Evolutionary conservation across 768 basidiomycete genomes (phyloP), one percentile per base, ranked within the genome.

Genomic region (Podaxis carcinomalis): DNA sequence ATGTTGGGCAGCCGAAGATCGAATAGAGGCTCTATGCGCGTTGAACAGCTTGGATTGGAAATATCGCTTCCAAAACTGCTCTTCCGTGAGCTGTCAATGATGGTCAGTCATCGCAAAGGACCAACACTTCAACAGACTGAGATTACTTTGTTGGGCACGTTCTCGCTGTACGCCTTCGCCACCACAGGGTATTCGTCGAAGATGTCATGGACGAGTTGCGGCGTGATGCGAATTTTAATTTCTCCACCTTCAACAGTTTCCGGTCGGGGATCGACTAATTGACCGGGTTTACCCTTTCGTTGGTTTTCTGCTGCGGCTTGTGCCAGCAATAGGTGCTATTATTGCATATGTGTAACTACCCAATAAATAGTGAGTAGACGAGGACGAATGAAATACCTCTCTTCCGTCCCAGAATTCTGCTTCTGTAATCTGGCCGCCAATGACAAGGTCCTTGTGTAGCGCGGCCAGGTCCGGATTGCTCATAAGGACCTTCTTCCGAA

Each of bases 171-270:
- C 0, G 95, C 96, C 72, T 86, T 90, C 42, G 90, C 88, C 11
- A 98, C 93, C 35, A 97, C 90, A 1, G 97, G 95, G 70, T 95
- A 98, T 75, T 97, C 95, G 65, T 98, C 95, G 68, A 99, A 99
- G 52, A 98, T 94, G 68, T 98, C 96, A 67, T 92, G 87, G 36
- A 96, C 90, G 49, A 98, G 81, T 73, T 95, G 92, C 14, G 91
- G 91, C 2, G 94, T 95, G 51, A 96, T 89, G 64, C 89, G 84
- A 64, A 95, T 92, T 73, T 92, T 95, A 69, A 90, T 83, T 73
- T 95, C 92, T 16, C 92, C 92, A 23, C 85, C 84, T 62, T 92
- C 90, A 16, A 89, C 85, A 1, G 92, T 86, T 68, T 92, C 88
- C 3, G 92, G 92, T 42, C 92, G 88, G 4, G 92, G 93, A 67